Evolutionary conservation across 2,329 filamentous ascomycete species (phyloP).

Genomic region (Coleophoma eucalyptorum): DNA sequence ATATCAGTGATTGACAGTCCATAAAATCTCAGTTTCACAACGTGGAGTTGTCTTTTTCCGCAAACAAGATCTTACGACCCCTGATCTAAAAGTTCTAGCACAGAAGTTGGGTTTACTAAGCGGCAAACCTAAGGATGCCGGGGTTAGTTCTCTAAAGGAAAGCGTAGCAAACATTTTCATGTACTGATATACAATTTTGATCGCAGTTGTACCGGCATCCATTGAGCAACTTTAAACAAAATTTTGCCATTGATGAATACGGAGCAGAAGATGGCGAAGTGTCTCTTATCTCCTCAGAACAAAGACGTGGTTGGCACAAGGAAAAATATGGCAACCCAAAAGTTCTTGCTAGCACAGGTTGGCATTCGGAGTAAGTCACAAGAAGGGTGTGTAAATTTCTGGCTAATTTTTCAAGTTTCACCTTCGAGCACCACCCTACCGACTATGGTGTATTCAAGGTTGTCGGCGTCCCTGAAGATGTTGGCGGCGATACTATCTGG

Average conservation of each 20-base stretch:
- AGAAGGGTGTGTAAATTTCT: too few relatives aligned
- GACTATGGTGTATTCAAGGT: conserved; percentile 45
- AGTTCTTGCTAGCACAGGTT: conserved; percentile 34
- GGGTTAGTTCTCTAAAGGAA: too few relatives aligned
- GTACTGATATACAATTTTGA: too few relatives aligned
- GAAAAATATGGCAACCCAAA: too few relatives aligned
- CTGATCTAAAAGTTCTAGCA: conserved; percentile 63
- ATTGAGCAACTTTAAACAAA: conserved; percentile 58
- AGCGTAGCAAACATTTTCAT: too few relatives aligned
- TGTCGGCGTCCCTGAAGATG: conserved; percentile 7
- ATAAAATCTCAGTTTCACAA: conserved; percentile 54
- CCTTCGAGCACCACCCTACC: conserved; percentile 55
- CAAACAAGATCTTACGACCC: conserved; percentile 54
- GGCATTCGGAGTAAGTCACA: too few relatives aligned
- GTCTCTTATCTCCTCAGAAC: conserved; percentile 56
- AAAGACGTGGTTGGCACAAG: too few relatives aligned
- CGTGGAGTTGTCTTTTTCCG: conserved; percentile 67
- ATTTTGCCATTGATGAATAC: conserved; percentile 44
- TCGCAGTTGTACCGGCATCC: conserved; percentile 41
- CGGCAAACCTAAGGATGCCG: too few relatives aligned
- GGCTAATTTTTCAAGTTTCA: conserved; percentile 54
- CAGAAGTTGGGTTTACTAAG: conserved; percentile 53
- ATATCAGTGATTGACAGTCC: too few relatives aligned
- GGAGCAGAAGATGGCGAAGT: conserved; percentile 50
- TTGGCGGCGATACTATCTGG: conserved; percentile 52